Percentiles rank a stretch among this genome's conserved stretches.
Evolutionary conservation across 768 basidiomycete genomes (phyloP).

Genomic region (Rhizopogon rudus): DNA sequence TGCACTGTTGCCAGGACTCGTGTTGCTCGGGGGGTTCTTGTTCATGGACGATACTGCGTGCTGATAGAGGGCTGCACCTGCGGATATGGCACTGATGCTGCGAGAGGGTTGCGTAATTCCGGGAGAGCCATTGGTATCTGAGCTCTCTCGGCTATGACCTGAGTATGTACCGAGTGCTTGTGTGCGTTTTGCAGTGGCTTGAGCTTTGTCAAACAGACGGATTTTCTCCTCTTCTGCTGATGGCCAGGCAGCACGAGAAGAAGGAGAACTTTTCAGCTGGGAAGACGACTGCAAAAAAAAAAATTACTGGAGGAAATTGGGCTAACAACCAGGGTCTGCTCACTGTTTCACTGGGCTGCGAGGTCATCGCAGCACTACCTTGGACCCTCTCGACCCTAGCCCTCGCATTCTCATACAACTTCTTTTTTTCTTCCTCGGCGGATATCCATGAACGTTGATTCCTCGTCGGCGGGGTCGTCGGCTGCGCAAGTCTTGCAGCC

Average conservation of each 20-base stretch:
- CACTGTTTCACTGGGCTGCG: neutral
- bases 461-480: constrained; percentile 24
- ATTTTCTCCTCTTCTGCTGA: constrained; percentile 77
- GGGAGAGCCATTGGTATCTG: constrained; percentile 18
- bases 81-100: constrained; percentile 22
- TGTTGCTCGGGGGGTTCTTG: constrained; percentile 7
- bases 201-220: constrained; percentile 63
- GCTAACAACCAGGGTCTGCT: neutral
- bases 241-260: constrained; percentile 36
- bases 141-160: constrained; percentile 23
- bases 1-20: constrained; percentile 17
- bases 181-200: constrained; percentile 55
- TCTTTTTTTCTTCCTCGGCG: constrained; percentile 44
- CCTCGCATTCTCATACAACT: constrained; percentile 33
- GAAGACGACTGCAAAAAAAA: constrained; percentile 6
- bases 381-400: constrained; percentile 36
- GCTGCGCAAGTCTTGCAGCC: constrained; percentile 13
- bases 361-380: constrained; percentile 22
- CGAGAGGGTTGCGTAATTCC: constrained; percentile 13
- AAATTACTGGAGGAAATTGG: constrained; percentile 10
- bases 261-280: constrained; percentile 10
- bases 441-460: constrained; percentile 18
- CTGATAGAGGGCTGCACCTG: constrained; percentile 40
- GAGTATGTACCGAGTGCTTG: constrained; percentile 38
- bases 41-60: constrained; percentile 40